Evolutionary conservation across 139 green algal species (phyloP).

Genomic region (Zygnema circumcarinatum): DNA sequence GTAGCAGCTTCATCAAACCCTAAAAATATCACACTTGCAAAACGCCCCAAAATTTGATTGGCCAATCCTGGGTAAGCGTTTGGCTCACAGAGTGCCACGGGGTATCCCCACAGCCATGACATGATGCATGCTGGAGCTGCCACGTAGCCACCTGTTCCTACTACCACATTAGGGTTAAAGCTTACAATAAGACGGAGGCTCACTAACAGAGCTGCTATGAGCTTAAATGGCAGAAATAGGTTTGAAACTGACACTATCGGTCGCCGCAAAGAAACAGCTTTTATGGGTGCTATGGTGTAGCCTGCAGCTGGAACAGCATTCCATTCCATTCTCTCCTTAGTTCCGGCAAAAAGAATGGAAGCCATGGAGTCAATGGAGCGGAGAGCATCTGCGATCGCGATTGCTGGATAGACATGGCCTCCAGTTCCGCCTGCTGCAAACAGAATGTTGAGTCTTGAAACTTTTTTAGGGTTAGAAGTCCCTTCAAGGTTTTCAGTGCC

Average conservation of each 20-base stretch:
- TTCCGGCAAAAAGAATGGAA: slow-evolving; percentile 56
- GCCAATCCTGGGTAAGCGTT: slow-evolving; percentile 66
- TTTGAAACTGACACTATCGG: slow-evolving; percentile 36
- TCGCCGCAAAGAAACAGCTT: slow-evolving; percentile 41
- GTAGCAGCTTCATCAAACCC: slow-evolving; percentile 57
- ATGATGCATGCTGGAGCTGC: slow-evolving; percentile 62
- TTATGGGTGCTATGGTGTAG: slow-evolving; percentile 50
- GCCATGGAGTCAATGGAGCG: neutral
- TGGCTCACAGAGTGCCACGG: slow-evolving; percentile 66
- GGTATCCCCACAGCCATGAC: slow-evolving; percentile 45
- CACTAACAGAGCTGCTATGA: slow-evolving; percentile 35
- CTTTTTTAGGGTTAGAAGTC: too few relatives aligned
- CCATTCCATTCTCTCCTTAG: slow-evolving; percentile 60
- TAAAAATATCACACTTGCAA: slow-evolving; percentile 58
- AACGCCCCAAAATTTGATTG: slow-evolving; percentile 56
- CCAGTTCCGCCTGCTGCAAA: slow-evolving; percentile 64
- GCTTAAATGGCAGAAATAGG: slow-evolving; percentile 57
- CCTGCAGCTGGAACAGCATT: slow-evolving; percentile 43
- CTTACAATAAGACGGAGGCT: slow-evolving; percentile 27
- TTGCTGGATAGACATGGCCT: slow-evolving; percentile 65
- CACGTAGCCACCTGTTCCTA: slow-evolving; percentile 67
- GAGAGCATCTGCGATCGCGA: slow-evolving; percentile 62
- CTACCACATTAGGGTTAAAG: slow-evolving; percentile 59
- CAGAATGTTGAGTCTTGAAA: slow-evolving; percentile 16
- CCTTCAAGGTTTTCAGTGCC: too few relatives aligned